These are phyloP conservation scores for Apophysomyces ossiformis DNA, from an alignment of 371 early-diverging fungal genomes.

Conservation along the genomic window DNA sequence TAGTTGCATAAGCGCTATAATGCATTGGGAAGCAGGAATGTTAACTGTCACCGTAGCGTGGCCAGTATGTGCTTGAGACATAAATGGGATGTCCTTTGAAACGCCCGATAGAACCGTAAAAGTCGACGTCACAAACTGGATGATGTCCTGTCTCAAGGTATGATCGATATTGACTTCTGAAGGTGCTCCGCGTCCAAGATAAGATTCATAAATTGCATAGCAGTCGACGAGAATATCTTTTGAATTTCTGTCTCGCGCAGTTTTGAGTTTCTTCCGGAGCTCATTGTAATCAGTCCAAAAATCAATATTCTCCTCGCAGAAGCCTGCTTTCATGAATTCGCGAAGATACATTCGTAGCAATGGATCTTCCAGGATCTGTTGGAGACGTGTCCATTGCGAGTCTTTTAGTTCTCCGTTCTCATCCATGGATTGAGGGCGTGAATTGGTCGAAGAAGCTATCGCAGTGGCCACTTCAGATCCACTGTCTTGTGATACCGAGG, in stretches of 20 bases:
- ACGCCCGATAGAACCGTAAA: conserved; percentile 24
- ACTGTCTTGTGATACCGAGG: conserved; percentile 5
- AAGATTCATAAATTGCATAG: conserved; percentile 60
- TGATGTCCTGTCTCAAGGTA: conserved; percentile 44
- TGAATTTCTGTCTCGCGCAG: conserved; percentile 16
- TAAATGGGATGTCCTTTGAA: conserved; percentile 20
- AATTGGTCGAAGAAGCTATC: neutral
- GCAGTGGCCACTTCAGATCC: neutral
- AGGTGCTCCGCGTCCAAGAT: conserved; percentile 50
- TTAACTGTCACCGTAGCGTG: conserved; percentile 19
- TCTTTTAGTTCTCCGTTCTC: conserved; percentile 33
- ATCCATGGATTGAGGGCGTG: conserved; percentile 2
- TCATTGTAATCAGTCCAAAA: conserved; percentile 65
- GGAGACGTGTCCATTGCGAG: conserved; percentile 59
- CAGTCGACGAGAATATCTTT: conserved; percentile 52
- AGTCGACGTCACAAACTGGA: conserved; percentile 33
- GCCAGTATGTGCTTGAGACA: conserved; percentile 15
- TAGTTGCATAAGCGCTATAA: conserved; percentile 39
- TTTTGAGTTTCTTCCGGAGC: conserved; percentile 30
- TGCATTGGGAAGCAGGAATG: conserved; percentile 14
- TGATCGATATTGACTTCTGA: conserved; percentile 64
- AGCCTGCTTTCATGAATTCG: conserved; percentile 61
- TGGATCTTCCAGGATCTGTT: conserved; percentile 60
- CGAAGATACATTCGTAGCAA: conserved; percentile 62
- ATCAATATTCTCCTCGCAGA: conserved; percentile 75